Evolutionary conservation across 495 filamentous ascomycete genomes (phyloP).

Genomic region (Pyrenopolyporus hunteri): DNA sequence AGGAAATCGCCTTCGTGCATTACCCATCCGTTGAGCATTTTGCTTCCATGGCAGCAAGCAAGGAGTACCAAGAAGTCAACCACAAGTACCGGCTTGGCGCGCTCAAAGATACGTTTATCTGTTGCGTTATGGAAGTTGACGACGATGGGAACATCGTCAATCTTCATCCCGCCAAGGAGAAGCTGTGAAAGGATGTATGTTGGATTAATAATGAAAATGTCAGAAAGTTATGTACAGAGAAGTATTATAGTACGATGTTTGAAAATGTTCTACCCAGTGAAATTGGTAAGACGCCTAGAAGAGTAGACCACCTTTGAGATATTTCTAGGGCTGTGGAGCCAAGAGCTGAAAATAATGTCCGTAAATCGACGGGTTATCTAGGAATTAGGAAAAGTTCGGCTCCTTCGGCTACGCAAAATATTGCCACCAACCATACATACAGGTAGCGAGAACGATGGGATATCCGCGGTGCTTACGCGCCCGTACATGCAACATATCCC

Average conservation of each 20-base stretch:
- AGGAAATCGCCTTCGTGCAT: slow-evolving; percentile 66
- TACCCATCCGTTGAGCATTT: slow-evolving; percentile 70
- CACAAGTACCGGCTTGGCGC: slow-evolving; percentile 58
- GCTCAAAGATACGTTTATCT: slow-evolving; percentile 67
- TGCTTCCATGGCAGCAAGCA: slow-evolving; percentile 65
- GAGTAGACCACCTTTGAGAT: too few species aligned
- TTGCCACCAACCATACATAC: too few species aligned
- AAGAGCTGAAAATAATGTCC: too few species aligned
- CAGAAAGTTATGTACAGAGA: neutral
- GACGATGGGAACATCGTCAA: slow-evolving; percentile 29
- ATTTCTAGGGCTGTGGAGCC: too few species aligned
- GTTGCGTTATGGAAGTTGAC: slow-evolving; percentile 64
- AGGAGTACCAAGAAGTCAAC: slow-evolving; percentile 70
- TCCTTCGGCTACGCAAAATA: too few species aligned
- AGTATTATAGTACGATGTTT: neutral
- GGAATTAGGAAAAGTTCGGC: too few species aligned
- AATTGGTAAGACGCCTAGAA: too few species aligned
- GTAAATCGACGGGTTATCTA: too few species aligned
- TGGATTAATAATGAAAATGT: neutral
- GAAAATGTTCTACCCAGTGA: neutral
- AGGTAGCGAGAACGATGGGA: too few species aligned
- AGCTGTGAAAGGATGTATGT: slow-evolving; percentile 12
- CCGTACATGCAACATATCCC: too few species aligned
- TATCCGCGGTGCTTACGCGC: too few species aligned
- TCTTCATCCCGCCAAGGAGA: slow-evolving; percentile 1